These are phyloP conservation scores for Claviceps fusiformis DNA, from an alignment of 2,329 filamentous ascomycete genomes.

Conservation along the genomic window DNA sequence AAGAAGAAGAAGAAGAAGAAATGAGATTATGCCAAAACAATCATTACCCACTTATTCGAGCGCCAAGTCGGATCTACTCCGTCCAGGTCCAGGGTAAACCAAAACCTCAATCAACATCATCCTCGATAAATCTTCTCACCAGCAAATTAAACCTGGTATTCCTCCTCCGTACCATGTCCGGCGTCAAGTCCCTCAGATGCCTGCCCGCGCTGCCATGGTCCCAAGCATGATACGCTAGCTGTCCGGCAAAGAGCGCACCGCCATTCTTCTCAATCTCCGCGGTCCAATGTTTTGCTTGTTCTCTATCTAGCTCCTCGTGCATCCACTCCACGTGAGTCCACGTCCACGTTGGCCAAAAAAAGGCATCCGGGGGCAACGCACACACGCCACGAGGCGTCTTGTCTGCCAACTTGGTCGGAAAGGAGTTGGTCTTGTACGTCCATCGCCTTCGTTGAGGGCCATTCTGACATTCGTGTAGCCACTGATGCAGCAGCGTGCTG, in stretches of 20 bases:
- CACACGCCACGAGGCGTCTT: conserved; percentile 4
- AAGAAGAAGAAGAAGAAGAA: too few species aligned
- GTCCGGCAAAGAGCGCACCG: conserved; percentile 7
- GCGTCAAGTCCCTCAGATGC: conserved; percentile 3
- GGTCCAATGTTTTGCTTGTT: conserved; percentile 4
- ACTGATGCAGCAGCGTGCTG: conserved; percentile 7
- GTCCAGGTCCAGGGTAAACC: too few species aligned
- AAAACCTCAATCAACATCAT: conserved; percentile 3
- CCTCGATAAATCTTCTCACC: conserved; percentile 8
- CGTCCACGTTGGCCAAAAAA: conserved; percentile 10
- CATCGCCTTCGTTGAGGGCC: background rate
- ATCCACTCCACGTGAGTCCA: conserved; percentile 8
- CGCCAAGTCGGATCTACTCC: too few species aligned
- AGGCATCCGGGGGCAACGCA: conserved; percentile 6
- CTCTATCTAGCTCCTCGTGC: conserved; percentile 5
- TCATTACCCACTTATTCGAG: too few species aligned
- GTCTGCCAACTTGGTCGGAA: conserved; percentile 5
- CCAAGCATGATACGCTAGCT: conserved; percentile 10
- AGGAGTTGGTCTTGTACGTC: too few species aligned
- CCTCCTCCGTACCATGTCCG: conserved; percentile 2
- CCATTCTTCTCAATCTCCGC: conserved; percentile 4
- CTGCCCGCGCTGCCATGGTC: conserved; percentile 4
- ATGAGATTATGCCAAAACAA: too few species aligned
- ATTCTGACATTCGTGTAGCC: conserved; percentile 3
- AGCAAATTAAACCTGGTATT: conserved; percentile 9